Base-by-base conservation (phyloP, 129 eudicot genomes). In the Chrysanthemum seticuspe region DNA sequence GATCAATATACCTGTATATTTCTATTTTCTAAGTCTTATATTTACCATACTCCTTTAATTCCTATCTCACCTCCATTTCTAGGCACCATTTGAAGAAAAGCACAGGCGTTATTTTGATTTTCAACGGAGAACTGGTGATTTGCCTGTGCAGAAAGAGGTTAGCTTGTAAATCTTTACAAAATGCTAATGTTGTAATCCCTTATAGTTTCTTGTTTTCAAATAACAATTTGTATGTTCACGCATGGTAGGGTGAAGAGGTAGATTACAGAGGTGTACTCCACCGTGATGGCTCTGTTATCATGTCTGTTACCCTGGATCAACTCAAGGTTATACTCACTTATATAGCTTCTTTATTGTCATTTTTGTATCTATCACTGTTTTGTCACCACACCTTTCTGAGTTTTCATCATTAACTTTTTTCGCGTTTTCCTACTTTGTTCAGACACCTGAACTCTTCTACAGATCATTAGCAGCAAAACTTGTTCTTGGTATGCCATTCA, bases 261-360 rank as follows among this genome's bases (percentile, higher is more conserved):
- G 99, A 94, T 78, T 94, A 76, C 64, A 83, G 99, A 76, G 97
- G 97, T 45, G 96, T 81, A 72, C 96, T 94, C 54, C 99, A 94
- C 72, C 97, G 99, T 67, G 99, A 94, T 86, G 99, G 99, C 57
- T 94, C 99, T 73, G 99, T 94, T 73, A 85, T 94, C 78, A 90
- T 94, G 97, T 82, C 93, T 66, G 93, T 90, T 80, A 68, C 99
- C 67, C 69, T 31, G 25, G 25, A 23, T 23, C 25, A 23, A 23
- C 25, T 23, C 25, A 23, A 23, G 25, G 25, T 23, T 23, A 49
- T 54, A 51, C 55, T 16, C 62, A 2, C 13, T 15, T 53, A 49
- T 70, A 6, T 48, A 31, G 34, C 45, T 67, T 75, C 67, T 45
- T 45, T 40, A 61, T 9, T 47, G 48, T 54, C 75, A 47, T 54